phyloP scores from a whole-genome alignment of 352 stramenopile genomes.

The Globisporangium viniferum region DNA sequence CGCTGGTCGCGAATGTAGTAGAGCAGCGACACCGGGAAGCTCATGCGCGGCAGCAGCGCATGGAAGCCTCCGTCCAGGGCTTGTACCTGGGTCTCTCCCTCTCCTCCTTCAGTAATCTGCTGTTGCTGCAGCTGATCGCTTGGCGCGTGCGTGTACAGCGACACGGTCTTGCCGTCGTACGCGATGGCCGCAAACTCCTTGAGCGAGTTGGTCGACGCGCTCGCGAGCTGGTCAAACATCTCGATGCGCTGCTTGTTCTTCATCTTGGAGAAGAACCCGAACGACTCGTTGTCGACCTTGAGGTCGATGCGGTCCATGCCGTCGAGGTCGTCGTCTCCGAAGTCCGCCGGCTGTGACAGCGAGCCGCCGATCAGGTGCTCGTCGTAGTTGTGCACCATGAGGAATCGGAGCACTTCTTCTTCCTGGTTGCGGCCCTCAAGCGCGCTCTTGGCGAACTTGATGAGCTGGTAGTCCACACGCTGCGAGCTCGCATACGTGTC shows the following conservation, averaged over 20 bases:
- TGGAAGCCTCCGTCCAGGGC: not conserved
- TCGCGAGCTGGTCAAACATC: constrained; percentile 55
- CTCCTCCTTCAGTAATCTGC: constrained; percentile 5
- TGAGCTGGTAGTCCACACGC: constrained; percentile 39
- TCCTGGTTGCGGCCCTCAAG: constrained; percentile 29
- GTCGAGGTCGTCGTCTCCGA: constrained; percentile 48
- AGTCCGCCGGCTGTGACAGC: constrained; percentile 24
- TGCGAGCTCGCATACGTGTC: constrained; percentile 66
- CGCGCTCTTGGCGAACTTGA: constrained; percentile 44
- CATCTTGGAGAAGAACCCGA: constrained; percentile 32
- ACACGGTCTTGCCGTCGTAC: constrained; percentile 50
- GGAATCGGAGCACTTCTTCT: constrained; percentile 54
- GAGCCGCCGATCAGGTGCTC: constrained; percentile 61
- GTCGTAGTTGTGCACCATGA: constrained; percentile 76
- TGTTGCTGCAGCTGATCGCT: constrained; percentile 13
- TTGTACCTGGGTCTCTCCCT: not conserved
- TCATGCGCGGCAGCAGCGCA: constrained; percentile 39
- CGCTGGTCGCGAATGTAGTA: constrained; percentile 75
- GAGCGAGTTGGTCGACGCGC: constrained; percentile 17
- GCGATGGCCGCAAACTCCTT: constrained; percentile 62
- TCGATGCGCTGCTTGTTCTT: constrained; percentile 41
- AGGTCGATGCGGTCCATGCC: constrained; percentile 54
- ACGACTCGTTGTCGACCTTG: constrained; percentile 43
- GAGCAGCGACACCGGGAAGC: constrained; percentile 65
- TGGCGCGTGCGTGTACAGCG: constrained; percentile 46